Percentiles rank a stretch among this genome's conserved stretches.
These are phyloP conservation scores for Adansonia rubrostipa DNA, from an alignment of 441 rosid species.

Conservation along the genomic window DNA sequence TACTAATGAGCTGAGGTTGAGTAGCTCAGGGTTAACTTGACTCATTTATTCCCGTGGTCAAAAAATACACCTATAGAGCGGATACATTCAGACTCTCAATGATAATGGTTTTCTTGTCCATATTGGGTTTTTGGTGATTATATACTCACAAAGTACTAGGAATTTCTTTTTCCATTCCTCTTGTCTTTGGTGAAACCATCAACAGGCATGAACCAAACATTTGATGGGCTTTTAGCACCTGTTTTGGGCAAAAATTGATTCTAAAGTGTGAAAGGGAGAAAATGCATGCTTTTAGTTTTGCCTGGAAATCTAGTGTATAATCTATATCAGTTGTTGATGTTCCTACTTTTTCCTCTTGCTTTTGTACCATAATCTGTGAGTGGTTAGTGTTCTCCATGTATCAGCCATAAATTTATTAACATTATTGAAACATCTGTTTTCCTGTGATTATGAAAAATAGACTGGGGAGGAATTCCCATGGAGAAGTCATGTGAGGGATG, in stretches of 20 bases:
- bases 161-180: not conserved
- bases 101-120: not conserved
- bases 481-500: conserved; percentile 61
- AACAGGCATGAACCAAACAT: not conserved
- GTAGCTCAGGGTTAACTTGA: not conserved
- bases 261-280: not conserved
- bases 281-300: conserved; percentile 3
- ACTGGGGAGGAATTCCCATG: conserved; percentile 69
- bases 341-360: conserved; percentile 17
- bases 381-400: conserved; percentile 1
- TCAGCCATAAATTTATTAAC: conserved; percentile 11
- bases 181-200: not conserved
- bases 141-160: not conserved
- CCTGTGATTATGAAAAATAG: conserved; percentile 63
- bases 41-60: not conserved
- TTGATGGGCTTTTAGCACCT: not conserved
- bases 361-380: not conserved
- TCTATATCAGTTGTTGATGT: conserved; percentile 2
- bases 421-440: conserved; percentile 30
- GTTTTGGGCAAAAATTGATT: not conserved
- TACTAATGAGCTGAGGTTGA: no score
- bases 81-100: not conserved
- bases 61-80: not conserved
- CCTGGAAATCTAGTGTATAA: not conserved
- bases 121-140: conserved; percentile 4